Evolutionary conservation across 2,329 filamentous ascomycete species (phyloP), one percentile per base, ranked within the genome.

Genomic region (Ophiocordyceps unilateralis): DNA sequence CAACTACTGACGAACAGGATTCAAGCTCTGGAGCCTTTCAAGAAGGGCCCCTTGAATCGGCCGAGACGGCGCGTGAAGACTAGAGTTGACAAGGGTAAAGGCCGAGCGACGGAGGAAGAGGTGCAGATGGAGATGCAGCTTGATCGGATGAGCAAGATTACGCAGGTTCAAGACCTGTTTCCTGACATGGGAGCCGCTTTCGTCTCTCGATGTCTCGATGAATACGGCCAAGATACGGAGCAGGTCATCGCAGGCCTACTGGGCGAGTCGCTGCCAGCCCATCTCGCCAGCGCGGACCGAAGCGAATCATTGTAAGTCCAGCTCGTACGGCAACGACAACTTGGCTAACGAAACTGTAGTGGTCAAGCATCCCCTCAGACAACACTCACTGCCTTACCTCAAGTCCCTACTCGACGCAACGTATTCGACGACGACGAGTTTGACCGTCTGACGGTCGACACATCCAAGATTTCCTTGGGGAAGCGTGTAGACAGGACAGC

Each of bases 91-190:
- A 86, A 84, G 58, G 79, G 80, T 26, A 87, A 86, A 55, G 66
- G 62, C 2, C 57, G 60, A 12, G 62, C 60, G 45, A 55, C 58
- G 4, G 55, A 53, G 5, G 56, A 59, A 8, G 63, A 69, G 6
- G 48, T 55, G 7, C 53, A 61, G 6, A 59, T 58, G 3, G 67
- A 72, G 38, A 65, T 88, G 28, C 84, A 91, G 53, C 65, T 89
- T 20, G 86, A 94, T 59, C 78, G 71, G 37, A 81, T 93, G 75
- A 88, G 82, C 51, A 75, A 89, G 41, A 77, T 96, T 42, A 82
- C 82, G 0, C 85, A 93, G 57, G 72, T 98, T n/a, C 87, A 94
- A 55, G 89, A 98, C 55, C 68, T 96, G 0, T 95, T 96, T 54
- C 86, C 89, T 0, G 77, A 93, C 48, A 67, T 96, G 10, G 87